phyloP scores from a whole-genome alignment of 192 early-diverging fungal genomes.

The Hyaloraphidium curvatum region DNA sequence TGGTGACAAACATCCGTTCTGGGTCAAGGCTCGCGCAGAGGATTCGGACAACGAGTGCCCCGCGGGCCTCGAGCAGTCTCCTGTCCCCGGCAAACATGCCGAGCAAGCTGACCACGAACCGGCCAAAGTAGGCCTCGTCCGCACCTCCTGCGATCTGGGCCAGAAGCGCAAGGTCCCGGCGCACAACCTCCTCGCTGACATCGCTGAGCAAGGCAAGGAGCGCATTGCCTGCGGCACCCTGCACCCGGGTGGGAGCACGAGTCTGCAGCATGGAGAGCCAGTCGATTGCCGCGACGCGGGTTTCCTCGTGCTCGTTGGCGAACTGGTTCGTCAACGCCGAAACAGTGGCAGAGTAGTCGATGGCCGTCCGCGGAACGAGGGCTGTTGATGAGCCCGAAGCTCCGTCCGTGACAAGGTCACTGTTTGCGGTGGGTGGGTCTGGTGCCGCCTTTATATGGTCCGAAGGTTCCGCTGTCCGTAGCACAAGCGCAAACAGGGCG shows the following conservation, averaged over 20 bases:
- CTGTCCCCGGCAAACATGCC: conserved; percentile 77
- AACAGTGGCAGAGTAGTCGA: conserved; percentile 64
- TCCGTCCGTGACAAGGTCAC: too few relatives aligned
- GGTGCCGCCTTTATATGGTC: background rate
- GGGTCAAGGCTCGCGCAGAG: conserved; percentile 77
- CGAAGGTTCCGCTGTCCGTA: background rate
- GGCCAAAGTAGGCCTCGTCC: conserved; percentile 61
- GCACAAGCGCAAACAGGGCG: conserved; percentile 55
- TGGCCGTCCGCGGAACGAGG: background rate
- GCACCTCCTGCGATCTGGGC: conserved; percentile 83
- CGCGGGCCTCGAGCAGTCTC: conserved; percentile 69
- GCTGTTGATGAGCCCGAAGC: too few relatives aligned
- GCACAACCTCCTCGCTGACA: conserved; percentile 78
- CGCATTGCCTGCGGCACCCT: too few relatives aligned
- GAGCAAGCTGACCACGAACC: conserved; percentile 80
- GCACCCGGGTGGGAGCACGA: conserved; percentile 62
- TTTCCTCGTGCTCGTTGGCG: conserved; percentile 79
- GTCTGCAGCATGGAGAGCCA: conserved; percentile 96
- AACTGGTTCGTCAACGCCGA: conserved; percentile 56
- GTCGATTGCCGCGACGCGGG: conserved; percentile 73
- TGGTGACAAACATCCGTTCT: conserved; percentile 69
- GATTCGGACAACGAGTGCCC: conserved; percentile 81
- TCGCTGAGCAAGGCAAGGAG: conserved; percentile 85
- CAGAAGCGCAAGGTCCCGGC: conserved; percentile 75
- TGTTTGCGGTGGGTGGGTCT: too few relatives aligned